A percentile compares a stretch with the other conserved stretches of the same genome.
Evolutionary conservation across 2,329 filamentous ascomycete species (phyloP).

Genomic region (Escovopsis weberi): DNA sequence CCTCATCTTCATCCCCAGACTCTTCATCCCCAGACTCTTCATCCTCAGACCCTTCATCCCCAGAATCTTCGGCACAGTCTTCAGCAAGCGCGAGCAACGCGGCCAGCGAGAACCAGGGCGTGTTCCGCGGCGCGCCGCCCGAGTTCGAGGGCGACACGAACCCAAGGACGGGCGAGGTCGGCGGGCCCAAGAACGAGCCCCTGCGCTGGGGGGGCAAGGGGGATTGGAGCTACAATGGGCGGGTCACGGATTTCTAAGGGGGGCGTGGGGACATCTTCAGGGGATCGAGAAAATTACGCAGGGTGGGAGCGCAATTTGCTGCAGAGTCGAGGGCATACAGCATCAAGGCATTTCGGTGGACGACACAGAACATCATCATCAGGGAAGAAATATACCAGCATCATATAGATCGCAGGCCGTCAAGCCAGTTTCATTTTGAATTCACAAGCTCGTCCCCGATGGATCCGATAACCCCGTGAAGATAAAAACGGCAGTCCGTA

Average conservation of each 20-base stretch:
- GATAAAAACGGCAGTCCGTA: too few relatives aligned
- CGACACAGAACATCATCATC: too few relatives aligned
- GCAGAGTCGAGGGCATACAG: too few relatives aligned
- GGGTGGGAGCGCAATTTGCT: too few relatives aligned
- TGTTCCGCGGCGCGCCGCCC: slow-evolving; percentile 63
- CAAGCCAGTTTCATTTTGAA: too few relatives aligned
- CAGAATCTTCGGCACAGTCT: slow-evolving; percentile 9
- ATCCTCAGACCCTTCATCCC: slow-evolving; percentile 12
- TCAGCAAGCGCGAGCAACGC: slow-evolving; percentile 6
- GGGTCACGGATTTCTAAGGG: slow-evolving; percentile 76
- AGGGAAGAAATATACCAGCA: too few relatives aligned
- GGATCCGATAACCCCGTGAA: too few relatives aligned
- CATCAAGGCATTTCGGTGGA: too few relatives aligned
- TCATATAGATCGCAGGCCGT: too few relatives aligned
- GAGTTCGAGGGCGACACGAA: slow-evolving; percentile 91
- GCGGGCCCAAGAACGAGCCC: slow-evolving; percentile 95
- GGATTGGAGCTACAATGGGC: slow-evolving; percentile 87
- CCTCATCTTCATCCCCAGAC: slow-evolving; percentile 5
- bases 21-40: slow-evolving; percentile 5
- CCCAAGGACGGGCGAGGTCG: slow-evolving; percentile 87
- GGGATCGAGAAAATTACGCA: background rate
- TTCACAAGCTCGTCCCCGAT: too few relatives aligned
- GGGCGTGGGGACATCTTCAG: background rate
- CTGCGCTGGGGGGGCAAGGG: slow-evolving; percentile 66
- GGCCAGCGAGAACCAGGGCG: slow-evolving; percentile 31